Evolutionary conservation across 1,139 yeast genomes (phyloP).

Genomic region (Saccharomyces hybrid): DNA sequence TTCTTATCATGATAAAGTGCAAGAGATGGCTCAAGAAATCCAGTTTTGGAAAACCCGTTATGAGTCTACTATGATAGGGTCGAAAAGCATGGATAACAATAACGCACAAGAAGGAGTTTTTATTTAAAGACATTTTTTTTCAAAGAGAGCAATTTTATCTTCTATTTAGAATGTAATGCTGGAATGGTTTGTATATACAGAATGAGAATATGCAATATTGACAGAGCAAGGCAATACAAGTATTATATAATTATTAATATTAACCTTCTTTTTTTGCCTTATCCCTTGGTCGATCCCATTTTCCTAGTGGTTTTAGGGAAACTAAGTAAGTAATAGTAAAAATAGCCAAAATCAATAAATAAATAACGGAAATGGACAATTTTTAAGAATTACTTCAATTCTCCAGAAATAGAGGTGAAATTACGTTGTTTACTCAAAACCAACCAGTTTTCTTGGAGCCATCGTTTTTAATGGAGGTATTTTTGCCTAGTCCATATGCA

Average conservation of each 20-base stretch:
- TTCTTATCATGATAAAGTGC: conserved; percentile 29
- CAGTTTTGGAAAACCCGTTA: conserved; percentile 51
- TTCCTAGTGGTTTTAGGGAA: too few relatives aligned
- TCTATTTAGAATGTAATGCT: not conserved
- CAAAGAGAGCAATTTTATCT: too few relatives aligned
- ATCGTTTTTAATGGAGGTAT: conserved; percentile 25
- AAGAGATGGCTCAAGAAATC: conserved; percentile 57
- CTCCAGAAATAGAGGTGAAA: not conserved
- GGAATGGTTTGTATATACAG: not conserved
- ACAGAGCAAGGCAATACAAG: not conserved
- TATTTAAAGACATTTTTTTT: conserved; percentile 15
- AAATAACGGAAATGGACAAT: not conserved
- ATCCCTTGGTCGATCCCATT: too few relatives aligned
- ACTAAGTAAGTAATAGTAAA: not conserved
- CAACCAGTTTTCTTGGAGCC: not conserved
- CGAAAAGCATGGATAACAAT: conserved; percentile 11
- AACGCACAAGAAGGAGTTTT: conserved; percentile 19
- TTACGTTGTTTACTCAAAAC: not conserved
- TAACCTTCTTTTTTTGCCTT: not conserved
- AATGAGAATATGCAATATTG: not conserved
- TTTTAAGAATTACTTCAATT: not conserved
- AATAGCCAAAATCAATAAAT: not conserved
- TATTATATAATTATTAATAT: not conserved
- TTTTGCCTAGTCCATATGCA: conserved; percentile 65
- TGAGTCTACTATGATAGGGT: conserved; percentile 22